Base-by-base conservation (phyloP, 768 basidiomycete genomes). In the Lactarius tabidus region DNA sequence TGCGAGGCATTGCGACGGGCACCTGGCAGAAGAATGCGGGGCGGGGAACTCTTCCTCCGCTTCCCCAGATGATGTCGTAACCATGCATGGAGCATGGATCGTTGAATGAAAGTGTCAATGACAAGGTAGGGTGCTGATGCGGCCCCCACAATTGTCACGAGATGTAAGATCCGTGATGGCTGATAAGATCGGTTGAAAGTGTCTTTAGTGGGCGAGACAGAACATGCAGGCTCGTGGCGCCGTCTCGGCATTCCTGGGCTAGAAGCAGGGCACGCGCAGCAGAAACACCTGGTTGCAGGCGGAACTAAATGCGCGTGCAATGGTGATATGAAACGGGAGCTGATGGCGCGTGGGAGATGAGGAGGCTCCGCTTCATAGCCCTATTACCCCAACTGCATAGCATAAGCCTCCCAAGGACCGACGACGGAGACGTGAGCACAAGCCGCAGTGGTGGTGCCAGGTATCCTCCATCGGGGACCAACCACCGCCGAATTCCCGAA, bases 131-230 rank as follows among this genome's bases (percentile, higher is more conserved):
- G 12, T 51, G 56, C 58, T 51, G 23, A 41, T 58, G 55, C 45
- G 28, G 38, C 31, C 31, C 43, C 10, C 38, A 58, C 29, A 29
- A 20, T 38, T 7, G 66, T 57, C 66, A 66, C 58, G 62, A 62
- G 66, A 56, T 53, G 59, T 52, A 53, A 43, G 68, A 64, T 69
- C 59, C 41, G 26, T 51, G 68, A 69, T 69, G 41, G 57, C 59
- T 54, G 68, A 69, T 69, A 69, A 69, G 68, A 69, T 69, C 57
- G 35, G 55, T 52, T 23, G 29, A 52, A 59, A 36, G 23, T 33
- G 36, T n/a, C 29, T 20, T 57, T 28, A 7, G n/a, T 60, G 23
- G 26, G 20, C 39, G 63, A 51, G 23, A 18, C 23, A 51, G 18
- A 20, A 54, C 36, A 64, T 31, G 55, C 54, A 51, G 45, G 43